Conservation (phyloP, 2,329 filamentous ascomycete species). For the Colletotrichum aenigma region DNA sequence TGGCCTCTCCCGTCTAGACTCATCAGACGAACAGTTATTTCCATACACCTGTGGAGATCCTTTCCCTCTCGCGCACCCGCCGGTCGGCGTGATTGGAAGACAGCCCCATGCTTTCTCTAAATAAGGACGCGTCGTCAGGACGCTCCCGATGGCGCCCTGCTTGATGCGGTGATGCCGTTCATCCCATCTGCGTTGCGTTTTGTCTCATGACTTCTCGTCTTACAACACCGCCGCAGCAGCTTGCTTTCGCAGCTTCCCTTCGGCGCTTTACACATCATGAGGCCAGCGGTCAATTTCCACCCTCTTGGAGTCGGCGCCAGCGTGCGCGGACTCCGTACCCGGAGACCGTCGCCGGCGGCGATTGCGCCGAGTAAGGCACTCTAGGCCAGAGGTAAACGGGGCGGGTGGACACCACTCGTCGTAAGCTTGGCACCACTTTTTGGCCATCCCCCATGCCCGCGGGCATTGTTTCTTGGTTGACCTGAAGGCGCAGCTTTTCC, state of each 20-base stretch:
- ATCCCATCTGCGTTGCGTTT: neutral
- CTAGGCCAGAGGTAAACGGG: neutral
- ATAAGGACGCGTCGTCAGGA: neutral
- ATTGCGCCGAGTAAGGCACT: too few species aligned
- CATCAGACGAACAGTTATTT: neutral
- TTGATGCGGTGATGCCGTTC: neutral
- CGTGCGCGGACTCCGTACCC: neutral
- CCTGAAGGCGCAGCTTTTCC: neutral
- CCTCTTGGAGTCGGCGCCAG: neutral
- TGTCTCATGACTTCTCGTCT: neutral
- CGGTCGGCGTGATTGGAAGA: neutral
- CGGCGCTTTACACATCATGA: neutral
- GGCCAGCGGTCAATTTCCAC: neutral
- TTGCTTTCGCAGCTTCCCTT: neutral
- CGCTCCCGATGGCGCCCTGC: neutral
- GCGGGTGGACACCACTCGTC: neutral
- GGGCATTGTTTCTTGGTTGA: neutral
- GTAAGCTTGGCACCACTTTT: constrained; percentile 1
- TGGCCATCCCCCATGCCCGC: neutral
- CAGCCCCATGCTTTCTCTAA: neutral
- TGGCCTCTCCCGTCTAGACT: neutral
- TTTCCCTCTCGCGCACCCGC: neutral
- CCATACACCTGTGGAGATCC: neutral
- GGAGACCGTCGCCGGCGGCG: too few species aligned
- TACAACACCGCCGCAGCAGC: neutral